A percentile compares a stretch with the other conserved stretches of the same genome.
phyloP scores from a whole-genome alignment of 805 yeast species.

The Kluyveromyces nonfermentans region DNA sequence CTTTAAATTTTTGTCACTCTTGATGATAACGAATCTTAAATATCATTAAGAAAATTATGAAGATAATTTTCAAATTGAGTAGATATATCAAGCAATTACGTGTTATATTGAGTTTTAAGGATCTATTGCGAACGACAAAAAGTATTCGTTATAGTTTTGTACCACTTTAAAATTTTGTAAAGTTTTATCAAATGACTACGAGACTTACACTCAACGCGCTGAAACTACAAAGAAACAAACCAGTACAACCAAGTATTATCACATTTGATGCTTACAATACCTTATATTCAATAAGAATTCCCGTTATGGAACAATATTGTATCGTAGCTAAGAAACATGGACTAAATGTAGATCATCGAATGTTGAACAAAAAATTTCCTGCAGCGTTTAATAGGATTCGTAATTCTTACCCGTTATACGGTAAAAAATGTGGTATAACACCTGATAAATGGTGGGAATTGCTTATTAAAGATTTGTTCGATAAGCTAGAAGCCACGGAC shows the following conservation, averaged over 20 bases:
- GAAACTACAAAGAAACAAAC: background rate
- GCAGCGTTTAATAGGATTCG: constrained; percentile 31
- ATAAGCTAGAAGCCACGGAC: constrained; percentile 26
- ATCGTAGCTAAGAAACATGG: constrained; percentile 40
- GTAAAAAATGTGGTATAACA: constrained; percentile 33
- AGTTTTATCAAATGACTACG: background rate
- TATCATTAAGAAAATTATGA: no score
- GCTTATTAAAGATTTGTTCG: constrained; percentile 37
- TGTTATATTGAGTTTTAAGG: no score
- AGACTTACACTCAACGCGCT: background rate
- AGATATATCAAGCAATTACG: no score
- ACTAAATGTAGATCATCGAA: constrained; percentile 22
- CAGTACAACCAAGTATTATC: constrained; percentile 34
- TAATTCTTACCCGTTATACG: constrained; percentile 49
- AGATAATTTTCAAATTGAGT: no score
- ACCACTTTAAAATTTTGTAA: background rate
- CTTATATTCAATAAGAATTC: constrained; percentile 45
- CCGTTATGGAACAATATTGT: constrained; percentile 47
- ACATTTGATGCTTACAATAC: constrained; percentile 68
- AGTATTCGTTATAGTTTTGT: background rate
- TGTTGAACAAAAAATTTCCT: constrained; percentile 24
- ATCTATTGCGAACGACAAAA: no score
- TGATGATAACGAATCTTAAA: no score
- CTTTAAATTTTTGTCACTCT: no score
- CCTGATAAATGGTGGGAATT: constrained; percentile 51